Evolutionary conservation across 805 yeast genomes (phyloP), one percentile per base, ranked within the genome.

Genomic region (Candida incommunis): DNA sequence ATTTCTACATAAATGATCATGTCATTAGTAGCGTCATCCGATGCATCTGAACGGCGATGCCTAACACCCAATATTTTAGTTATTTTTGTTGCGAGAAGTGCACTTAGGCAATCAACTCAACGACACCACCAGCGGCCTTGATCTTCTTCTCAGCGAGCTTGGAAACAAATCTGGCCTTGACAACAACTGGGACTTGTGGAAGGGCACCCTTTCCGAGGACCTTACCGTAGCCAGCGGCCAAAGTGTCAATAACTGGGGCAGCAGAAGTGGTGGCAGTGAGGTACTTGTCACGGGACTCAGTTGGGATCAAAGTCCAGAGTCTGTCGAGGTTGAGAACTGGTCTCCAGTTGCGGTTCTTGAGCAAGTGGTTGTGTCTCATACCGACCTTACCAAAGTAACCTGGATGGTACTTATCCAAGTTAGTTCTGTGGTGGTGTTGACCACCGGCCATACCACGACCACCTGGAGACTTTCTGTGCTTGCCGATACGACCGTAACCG

Each of bases 371-470:
- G 82, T 83, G 82, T 83, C 98, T 86, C 96, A 90, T 90, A 88
- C 99, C 99, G 70, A 92, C 97, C 79, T 92, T 94, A 84, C 99
- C 99, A 77, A 92, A 92, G 90, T 92, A 92, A 87, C 99, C 99
- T 67, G 98, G 98, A 75, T 92, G 99, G 95, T 84, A 92, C 76
- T 90, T 92, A 74, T 92, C 99, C 78, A 92, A 74, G 80, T 92
- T 92, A 72, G 92, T 88, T 81, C 99, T 86, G 96, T 92, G 98
- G 76, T 92, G 99, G 75, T 90, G 97, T 76, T 78, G 90, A 86
- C 99, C 99, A 90, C 99, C 99, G 71, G 99, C 99, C 88, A 76
- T 90, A 92, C 99, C 99, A 77, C 97, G 88, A 78, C 98, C 98
- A 92, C 98, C 98, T 60, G 98, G 96, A 67, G 84, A 92, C 95